Evolutionary conservation across 2,329 filamentous ascomycete genomes (phyloP).

Genomic region (Pseudogymnoascus destructans): DNA sequence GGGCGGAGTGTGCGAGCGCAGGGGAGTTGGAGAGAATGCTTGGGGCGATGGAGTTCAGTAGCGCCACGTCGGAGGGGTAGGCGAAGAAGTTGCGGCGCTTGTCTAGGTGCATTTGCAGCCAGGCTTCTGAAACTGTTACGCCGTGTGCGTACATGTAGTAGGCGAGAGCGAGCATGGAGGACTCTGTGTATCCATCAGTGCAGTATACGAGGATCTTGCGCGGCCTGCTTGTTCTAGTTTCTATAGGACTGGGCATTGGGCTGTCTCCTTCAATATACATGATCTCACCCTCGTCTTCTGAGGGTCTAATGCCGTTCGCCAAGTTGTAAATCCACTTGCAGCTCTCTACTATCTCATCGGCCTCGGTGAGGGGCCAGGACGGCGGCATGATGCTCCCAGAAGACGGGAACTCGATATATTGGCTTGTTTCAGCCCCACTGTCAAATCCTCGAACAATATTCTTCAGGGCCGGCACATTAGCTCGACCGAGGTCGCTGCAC

Average conservation of each 20-base stretch:
- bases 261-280: slow-evolving; percentile 41
- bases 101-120: slow-evolving; percentile 69
- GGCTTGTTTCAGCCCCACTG: slow-evolving; percentile 31
- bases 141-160: slow-evolving; percentile 91
- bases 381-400: slow-evolving; percentile 86
- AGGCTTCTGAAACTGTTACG: slow-evolving; percentile 67
- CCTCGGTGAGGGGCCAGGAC: slow-evolving; percentile 69
- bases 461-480: slow-evolving; percentile 56
- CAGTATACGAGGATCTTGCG: slow-evolving; percentile 80
- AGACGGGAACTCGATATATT: slow-evolving; percentile 68
- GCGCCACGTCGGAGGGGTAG: slow-evolving; percentile 76
- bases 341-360: slow-evolving; percentile 72
- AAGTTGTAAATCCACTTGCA: slow-evolving; percentile 84
- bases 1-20: slow-evolving; percentile 32
- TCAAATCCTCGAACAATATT: slow-evolving; percentile 41
- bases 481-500: slow-evolving; percentile 69
- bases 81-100: slow-evolving; percentile 91
- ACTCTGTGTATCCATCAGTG: slow-evolving; percentile 91
- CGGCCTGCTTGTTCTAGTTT: slow-evolving; percentile 22
- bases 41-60: slow-evolving; percentile 64
- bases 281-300: slow-evolving; percentile 13
- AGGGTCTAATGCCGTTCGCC: slow-evolving; percentile 47
- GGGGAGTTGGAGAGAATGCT: slow-evolving; percentile 65
- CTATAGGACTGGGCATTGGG: slow-evolving; percentile 31
- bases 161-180: slow-evolving; percentile 72